Base-by-base conservation (phyloP, 495 filamentous ascomycete species). In the Daldinia vernicosa region DNA sequence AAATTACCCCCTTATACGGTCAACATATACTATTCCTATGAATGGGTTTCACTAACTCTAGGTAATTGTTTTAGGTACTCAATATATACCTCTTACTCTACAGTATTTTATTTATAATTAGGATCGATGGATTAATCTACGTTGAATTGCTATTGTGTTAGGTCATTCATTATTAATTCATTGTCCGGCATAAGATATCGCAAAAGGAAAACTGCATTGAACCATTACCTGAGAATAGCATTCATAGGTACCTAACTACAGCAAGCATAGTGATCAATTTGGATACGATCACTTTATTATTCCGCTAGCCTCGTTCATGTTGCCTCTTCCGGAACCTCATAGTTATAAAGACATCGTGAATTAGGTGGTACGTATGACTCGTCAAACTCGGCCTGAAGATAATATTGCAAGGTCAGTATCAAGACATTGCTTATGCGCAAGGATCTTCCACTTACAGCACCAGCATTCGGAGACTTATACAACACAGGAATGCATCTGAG, bases 401-500 rank as follows among this genome's bases (percentile, higher is more conserved):
- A 19, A 12, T 47, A 35, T 19, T 4, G 4, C 27, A 28, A 15
- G 11, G 30, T 66, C 51, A 51, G 51, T 19, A 35, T 19, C 17
- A 0, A 24, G 6, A 19, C 39, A 26, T 35, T 24, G 8, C 45
- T 33, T n/a, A 9, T 55, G 14, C 28, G 58, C 24, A 27, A 3
- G 5, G 9, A 43, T 19, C 24, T 33, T 26, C 26, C 3, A 54
- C 63, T 50, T 63, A 67, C 63, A 47, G 57, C 4, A 17, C 52
- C 30, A 9, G 4, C 33, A 3, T 27, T 11, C n/a, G 40, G 58
- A 24, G 61, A 12, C n/a, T 15, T 24, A 40, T 52, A 64, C 63
- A 64, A 8, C 26, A 45, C 55, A 6, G 69, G 63, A 1, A 64
- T 64, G 47, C 59, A 72, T 22, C 63, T 26, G 1, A 72, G 59